Percentiles rank a stretch among this genome's conserved stretches.
Conservation (phyloP, 805 yeast genomes). For the Jamesozyma piceae region DNA sequence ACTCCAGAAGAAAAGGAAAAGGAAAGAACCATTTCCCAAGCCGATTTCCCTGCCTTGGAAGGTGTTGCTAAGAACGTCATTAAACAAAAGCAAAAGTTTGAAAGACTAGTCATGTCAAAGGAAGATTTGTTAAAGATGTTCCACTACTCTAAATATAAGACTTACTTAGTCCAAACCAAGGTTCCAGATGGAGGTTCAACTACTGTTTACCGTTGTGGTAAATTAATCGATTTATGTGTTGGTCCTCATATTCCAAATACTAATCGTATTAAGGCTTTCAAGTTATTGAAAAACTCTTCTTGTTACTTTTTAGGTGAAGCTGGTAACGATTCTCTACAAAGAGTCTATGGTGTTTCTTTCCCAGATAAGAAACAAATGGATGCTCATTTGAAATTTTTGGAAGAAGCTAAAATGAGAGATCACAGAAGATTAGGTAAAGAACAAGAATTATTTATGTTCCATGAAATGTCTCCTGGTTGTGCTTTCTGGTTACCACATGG, state of each 20-base stretch:
- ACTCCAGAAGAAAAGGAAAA: conserved; percentile 57
- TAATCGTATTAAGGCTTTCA: conserved; percentile 89
- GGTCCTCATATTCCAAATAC: conserved; percentile 99
- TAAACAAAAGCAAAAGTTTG: conserved; percentile 91
- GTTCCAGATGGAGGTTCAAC: conserved; percentile 93
- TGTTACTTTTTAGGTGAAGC: conserved; percentile 94
- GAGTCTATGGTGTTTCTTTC: conserved; percentile 96
- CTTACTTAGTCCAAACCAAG: conserved; percentile 73
- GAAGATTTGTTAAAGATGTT: conserved; percentile 90
- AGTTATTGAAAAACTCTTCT: conserved; percentile 88
- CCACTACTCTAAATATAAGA: conserved; percentile 91
- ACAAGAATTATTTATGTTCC: conserved; percentile 90
- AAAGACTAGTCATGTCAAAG: conserved; percentile 84
- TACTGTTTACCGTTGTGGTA: conserved; percentile 96
- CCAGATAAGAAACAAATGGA: conserved; percentile 96
- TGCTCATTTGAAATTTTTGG: conserved; percentile 86
- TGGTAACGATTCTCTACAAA: conserved; percentile 87
- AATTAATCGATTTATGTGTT: conserved; percentile 89
- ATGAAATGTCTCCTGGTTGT: conserved; percentile 96
- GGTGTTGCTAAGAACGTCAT: conserved; percentile 80
- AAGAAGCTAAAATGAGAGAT: conserved; percentile 92
- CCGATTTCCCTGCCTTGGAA: conserved; percentile 79
- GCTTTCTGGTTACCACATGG: conserved; percentile 99
- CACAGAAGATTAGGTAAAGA: conserved; percentile 95
- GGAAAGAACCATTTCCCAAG: conserved; percentile 63